Evolutionary conservation across 352 stramenopile genomes (phyloP), one percentile per base, ranked within the genome.

Genomic region (Phytophthora pini): DNA sequence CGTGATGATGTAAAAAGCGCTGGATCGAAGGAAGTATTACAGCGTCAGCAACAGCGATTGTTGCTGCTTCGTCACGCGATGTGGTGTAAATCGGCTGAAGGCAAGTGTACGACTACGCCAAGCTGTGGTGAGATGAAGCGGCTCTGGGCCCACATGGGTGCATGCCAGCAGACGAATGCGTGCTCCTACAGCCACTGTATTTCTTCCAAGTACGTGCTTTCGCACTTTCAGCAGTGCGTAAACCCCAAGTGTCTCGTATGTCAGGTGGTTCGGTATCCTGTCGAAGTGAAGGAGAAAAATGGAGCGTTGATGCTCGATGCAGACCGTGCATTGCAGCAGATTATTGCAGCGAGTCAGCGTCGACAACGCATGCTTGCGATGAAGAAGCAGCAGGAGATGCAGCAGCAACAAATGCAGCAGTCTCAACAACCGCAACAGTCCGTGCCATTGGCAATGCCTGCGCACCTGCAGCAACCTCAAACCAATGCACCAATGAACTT

Each of bases 151-250:
- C 97, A 99, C 72, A 99, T 99, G 88, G 95, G 97, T 9, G 88
- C 94, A 34, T 99, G 98, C 60, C 98, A 98, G 51, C 92, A 99
- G 73, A 97, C 98, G 53, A 91, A 89, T 24, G 94, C 98, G 56
- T 99, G 98, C 74, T 80, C 96, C 15, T 97, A 98, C 48, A 97
- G 95, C 17, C 97, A 99, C 70, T 99, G 98, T 72, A 98, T 99
- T 29, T 99, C 93, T 49, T 99, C 97, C n/a, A 97, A 98, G 58
- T 98, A 99, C 71, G 96, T 99, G 57, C 79, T 99, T 20, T 99
- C 94, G 56, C 98, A 99, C 75, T 99, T 99, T 64, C 97, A 99
- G 77, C 93, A 98, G 43, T 99, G 98, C 69, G 97, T 98, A 47
- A 98, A 99, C 65, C 69, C 90, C n/a, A 92, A 97, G 53, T 99